Percentiles rank a stretch among this genome's conserved stretches.
phyloP scores from a whole-genome alignment of 2,329 filamentous ascomycete genomes.

The Pestalotiopsis sp. region DNA sequence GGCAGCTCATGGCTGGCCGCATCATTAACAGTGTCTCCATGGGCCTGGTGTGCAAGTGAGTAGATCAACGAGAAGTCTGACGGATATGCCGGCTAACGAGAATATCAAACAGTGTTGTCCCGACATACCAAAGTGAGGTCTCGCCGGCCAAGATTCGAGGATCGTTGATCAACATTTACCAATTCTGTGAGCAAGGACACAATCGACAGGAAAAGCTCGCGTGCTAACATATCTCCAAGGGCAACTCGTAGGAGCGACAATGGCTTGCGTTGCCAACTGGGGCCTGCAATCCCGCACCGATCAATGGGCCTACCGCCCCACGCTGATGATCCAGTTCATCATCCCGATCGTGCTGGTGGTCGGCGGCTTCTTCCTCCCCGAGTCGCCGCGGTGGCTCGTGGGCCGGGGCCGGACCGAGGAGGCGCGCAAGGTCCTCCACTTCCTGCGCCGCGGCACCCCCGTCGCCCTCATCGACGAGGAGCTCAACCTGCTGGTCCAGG shows the following conservation, averaged over 20 bases:
- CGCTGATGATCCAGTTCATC: constrained; percentile 20
- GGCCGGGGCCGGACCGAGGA: constrained; percentile 17
- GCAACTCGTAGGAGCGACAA: constrained; percentile 17
- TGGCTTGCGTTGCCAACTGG: constrained; percentile 18
- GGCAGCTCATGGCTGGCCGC: constrained; percentile 27
- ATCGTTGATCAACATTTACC: constrained; percentile 22
- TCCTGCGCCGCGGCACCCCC: constrained; percentile 15
- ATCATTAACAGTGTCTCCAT: constrained; percentile 22
- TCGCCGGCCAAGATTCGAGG: constrained; percentile 18
- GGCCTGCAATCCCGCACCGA: constrained; percentile 16
- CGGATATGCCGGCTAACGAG: constrained; percentile 19
- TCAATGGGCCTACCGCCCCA: constrained; percentile 21
- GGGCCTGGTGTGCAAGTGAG: constrained; percentile 15
- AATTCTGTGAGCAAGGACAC: constrained; percentile 13
- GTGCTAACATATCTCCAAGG: neutral
- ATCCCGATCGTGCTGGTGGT: constrained; percentile 42
- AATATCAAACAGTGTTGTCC: constrained; percentile 16
- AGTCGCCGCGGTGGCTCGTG: constrained; percentile 21
- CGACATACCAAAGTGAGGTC: constrained; percentile 15
- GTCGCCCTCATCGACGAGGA: constrained; percentile 17
- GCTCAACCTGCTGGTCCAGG: constrained; percentile 16
- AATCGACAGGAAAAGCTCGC: neutral
- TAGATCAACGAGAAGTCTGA: neutral
- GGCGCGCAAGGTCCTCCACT: constrained; percentile 16
- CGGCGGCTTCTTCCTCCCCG: constrained; percentile 23